A percentile compares a stretch with the other conserved stretches of the same genome.
Evolutionary conservation across 306 rosid species (phyloP).

Genomic region (Medicago ruthenica): DNA sequence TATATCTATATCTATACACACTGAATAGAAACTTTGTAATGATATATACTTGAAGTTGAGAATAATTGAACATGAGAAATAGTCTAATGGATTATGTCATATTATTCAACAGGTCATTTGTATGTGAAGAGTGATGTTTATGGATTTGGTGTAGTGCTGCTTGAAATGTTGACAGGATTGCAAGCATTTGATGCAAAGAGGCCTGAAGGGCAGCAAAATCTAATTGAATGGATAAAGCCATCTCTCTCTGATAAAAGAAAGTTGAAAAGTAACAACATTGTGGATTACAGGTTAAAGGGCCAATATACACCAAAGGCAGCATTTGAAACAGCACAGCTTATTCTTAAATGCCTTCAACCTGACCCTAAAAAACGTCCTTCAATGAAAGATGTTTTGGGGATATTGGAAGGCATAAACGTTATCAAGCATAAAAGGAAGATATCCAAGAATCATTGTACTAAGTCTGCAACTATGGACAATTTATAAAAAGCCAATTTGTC

Average conservation of each 20-base stretch:
- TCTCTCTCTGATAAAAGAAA: slow-evolving; percentile 50
- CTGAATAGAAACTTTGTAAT: not conserved
- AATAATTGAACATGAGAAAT: slow-evolving; percentile 15
- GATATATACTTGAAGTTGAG: not conserved
- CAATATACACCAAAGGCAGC: slow-evolving; percentile 75
- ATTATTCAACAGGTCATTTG: slow-evolving; percentile 71
- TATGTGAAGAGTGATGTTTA: slow-evolving; percentile 91
- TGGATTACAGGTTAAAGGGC: slow-evolving; percentile 69
- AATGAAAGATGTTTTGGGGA: slow-evolving; percentile 73
- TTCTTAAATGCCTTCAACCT: slow-evolving; percentile 62
- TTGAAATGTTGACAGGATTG: slow-evolving; percentile 80
- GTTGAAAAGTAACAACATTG: slow-evolving; percentile 47
- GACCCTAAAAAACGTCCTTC: slow-evolving; percentile 77
- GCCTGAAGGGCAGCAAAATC: slow-evolving; percentile 56
- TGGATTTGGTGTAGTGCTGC: slow-evolving; percentile 89
- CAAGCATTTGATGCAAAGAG: slow-evolving; percentile 62
- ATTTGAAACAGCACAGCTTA: slow-evolving; percentile 53
- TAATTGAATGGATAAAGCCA: slow-evolving; percentile 81
- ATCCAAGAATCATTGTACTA: slow-evolving; percentile 24
- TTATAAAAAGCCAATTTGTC: not conserved
- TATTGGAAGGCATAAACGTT: slow-evolving; percentile 62
- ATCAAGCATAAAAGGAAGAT: slow-evolving; percentile 46
- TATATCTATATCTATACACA: not conserved
- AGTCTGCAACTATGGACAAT: slow-evolving; percentile 6
- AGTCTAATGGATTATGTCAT: slow-evolving; percentile 4